A percentile compares a stretch with the other conserved stretches of the same genome.
These are phyloP conservation scores for Echinosphaeria canescens DNA, from an alignment of 2,329 filamentous ascomycete genomes.

Conservation along the genomic window DNA sequence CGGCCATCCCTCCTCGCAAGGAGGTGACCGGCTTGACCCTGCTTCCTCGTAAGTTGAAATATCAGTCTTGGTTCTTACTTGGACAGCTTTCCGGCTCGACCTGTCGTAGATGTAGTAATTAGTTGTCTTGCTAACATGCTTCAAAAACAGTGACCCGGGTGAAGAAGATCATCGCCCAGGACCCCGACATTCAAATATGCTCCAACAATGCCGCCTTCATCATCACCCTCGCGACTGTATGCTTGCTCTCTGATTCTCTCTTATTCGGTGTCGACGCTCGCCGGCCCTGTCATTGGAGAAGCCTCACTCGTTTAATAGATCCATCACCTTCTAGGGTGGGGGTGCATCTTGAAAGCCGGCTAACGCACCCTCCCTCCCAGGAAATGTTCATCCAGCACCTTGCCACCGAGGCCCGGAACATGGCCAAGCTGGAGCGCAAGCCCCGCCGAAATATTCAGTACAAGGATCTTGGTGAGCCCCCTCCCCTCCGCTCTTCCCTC, in stretches of 20 bases:
- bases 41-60: slow-evolving; percentile 69
- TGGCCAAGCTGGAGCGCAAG: slow-evolving; percentile 80
- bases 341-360: too few species aligned
- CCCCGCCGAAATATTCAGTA: slow-evolving; percentile 90
- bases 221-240: slow-evolving; percentile 72
- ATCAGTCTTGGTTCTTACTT: too few species aligned
- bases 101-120: too few species aligned
- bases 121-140: too few species aligned
- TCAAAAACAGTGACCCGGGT: slow-evolving; percentile 82
- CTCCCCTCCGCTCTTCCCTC: background rate
- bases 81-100: too few species aligned
- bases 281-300: slow-evolving; percentile 1
- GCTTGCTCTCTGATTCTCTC: slow-evolving; percentile 7
- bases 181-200: slow-evolving; percentile 68
- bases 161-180: slow-evolving; percentile 83
- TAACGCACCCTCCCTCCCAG: slow-evolving; percentile 22
- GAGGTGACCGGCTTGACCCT: slow-evolving; percentile 72
- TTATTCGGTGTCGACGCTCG: background rate
- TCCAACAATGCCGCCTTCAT: slow-evolving; percentile 90
- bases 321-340: too few species aligned
- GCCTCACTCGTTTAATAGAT: too few species aligned
- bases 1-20: slow-evolving; percentile 56
- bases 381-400: slow-evolving; percentile 95
- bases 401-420: slow-evolving; percentile 63
- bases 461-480: slow-evolving; percentile 77